Evolutionary conservation across 73 alveolate species (phyloP), one percentile per base, ranked within the genome.

Genomic region (Halteria grandinella): DNA sequence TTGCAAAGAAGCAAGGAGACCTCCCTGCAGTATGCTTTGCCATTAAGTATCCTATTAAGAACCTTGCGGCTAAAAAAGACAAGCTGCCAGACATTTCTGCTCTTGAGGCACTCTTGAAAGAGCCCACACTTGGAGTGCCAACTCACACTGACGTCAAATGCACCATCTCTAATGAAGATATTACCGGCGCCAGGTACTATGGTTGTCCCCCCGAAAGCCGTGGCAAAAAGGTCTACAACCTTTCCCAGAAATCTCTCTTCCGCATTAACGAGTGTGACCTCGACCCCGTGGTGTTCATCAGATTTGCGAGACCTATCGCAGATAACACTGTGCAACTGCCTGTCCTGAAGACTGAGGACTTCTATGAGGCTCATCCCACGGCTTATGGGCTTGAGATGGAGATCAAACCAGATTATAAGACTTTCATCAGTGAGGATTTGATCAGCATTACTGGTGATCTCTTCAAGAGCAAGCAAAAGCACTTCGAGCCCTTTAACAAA

Each of bases 11-110:
- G 39, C 33, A 62, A 20, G 57, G 20, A 1, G 20, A 17, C 20
- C 32, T 62, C 10, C 77, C 77, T 17, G 77, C 33, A 23, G 15
- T 62, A 4, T 36, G 77, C 59, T 62, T 17, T 21, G 77, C 77
- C 14, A 62, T 62, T 39, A 62, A 62, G 45, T 62, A 24, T 34
- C 77, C 77, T 4, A 7, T 62, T 11, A 39, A 62, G 6, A 59
- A 62, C 32, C 5, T 62, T 12, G 59, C 17, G 4, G 23, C 32
- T 25, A 23, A 27, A 36, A 11, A 36, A 11, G 5, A 11, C n/a
- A 5, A 5, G 11, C n/a, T 7, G n/a, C 47, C 11, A 5, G 11
- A 62, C 32, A 12, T 62, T 12, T 47, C 17, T 1, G 23, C 32
- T 25, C 33, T 28, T 36, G 47, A 36, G n/a, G n/a, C 11, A 7